Conservation (phyloP, 306 rosid genomes). For the Lagenaria siceraria region DNA sequence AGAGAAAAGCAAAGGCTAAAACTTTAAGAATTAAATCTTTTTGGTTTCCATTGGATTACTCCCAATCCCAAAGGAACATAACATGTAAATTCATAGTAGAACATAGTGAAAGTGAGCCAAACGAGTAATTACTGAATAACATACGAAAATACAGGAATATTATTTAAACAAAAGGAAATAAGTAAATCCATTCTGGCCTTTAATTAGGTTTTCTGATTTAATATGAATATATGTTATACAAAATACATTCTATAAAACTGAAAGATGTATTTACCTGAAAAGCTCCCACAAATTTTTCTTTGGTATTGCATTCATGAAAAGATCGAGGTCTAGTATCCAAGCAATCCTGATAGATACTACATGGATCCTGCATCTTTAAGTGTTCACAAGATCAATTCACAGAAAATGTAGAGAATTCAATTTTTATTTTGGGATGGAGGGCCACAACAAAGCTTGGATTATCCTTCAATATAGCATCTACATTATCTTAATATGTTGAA, state of each 20-base stretch:
- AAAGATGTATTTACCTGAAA: not conserved
- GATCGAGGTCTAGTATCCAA: slow-evolving; percentile 12
- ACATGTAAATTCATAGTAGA: not conserved
- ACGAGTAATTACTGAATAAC: not conserved
- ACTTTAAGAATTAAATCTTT: not conserved
- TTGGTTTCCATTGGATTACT: too few relatives aligned
- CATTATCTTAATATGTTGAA: not conserved
- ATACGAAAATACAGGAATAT: not conserved
- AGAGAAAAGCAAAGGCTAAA: not conserved
- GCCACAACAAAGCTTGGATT: not conserved
- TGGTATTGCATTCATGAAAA: not conserved
- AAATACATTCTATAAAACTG: not conserved
- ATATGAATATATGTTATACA: not conserved
- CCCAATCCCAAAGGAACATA: too few relatives aligned
- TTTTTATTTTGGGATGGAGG: not conserved
- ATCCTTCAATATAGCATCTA: not conserved
- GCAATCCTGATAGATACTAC: slow-evolving; percentile 14
- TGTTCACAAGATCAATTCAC: not conserved
- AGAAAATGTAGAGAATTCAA: not conserved
- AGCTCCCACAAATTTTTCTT: not conserved
- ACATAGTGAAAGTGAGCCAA: not conserved
- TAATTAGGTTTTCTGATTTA: not conserved
- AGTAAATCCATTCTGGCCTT: not conserved
- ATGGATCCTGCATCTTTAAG: slow-evolving; percentile 22
- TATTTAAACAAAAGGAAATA: not conserved